These are phyloP conservation scores for Tagetes patula DNA, from an alignment of 129 eudicot species.

Conservation along the genomic window DNA sequence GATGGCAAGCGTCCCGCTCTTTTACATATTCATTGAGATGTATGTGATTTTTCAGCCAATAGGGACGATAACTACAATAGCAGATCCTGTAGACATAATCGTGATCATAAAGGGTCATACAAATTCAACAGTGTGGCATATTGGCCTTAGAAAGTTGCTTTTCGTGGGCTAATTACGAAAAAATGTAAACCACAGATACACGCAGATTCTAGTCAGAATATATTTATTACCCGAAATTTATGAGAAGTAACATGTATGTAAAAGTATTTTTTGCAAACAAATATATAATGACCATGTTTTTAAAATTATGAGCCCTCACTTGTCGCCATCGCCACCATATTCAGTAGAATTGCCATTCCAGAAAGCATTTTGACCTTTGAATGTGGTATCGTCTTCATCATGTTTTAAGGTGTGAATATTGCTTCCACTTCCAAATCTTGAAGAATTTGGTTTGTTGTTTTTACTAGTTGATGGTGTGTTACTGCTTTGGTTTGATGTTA, in stretches of 20 bases:
- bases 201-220: neutral
- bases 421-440: constrained; percentile 71
- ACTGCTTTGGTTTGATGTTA: constrained; percentile 35
- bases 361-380: constrained; percentile 59
- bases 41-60: constrained; percentile 38
- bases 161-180: constrained; percentile 23
- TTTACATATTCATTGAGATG: constrained; percentile 45
- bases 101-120: constrained; percentile 32
- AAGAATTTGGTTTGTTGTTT: constrained; percentile 36
- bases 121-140: constrained; percentile 32
- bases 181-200: constrained; percentile 12
- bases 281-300: constrained; percentile 6
- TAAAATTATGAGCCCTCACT: constrained; percentile 18
- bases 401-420: constrained; percentile 79
- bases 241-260: constrained; percentile 14
- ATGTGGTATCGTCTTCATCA: constrained; percentile 69
- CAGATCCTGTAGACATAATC: constrained; percentile 37
- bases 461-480: constrained; percentile 26
- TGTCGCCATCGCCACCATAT: constrained; percentile 59
- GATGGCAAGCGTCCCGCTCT: constrained; percentile 27
- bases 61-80: constrained; percentile 34
- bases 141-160: constrained; percentile 41
- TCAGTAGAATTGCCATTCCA: constrained; percentile 93
- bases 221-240: constrained; percentile 28
- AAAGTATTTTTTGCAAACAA: constrained; percentile 19